Percentiles rank a stretch among this genome's conserved stretches.
Evolutionary conservation across 2,329 filamentous ascomycete species (phyloP).

Genomic region (Penicillium nordicum): DNA sequence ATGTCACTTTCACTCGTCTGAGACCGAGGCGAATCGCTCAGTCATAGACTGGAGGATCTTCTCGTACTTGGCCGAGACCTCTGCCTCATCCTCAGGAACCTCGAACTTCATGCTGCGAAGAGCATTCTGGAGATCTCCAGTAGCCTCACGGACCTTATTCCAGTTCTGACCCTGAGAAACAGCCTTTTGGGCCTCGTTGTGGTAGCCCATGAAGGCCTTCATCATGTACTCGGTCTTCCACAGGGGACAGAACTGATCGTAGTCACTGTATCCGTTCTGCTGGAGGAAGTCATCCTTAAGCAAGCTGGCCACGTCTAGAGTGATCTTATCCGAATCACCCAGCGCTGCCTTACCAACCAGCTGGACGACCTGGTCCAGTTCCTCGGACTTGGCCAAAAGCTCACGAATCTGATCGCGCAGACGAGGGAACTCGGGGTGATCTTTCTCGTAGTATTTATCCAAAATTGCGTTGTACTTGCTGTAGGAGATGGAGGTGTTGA

Average conservation of each 20-base stretch:
- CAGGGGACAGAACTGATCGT: slow-evolving; percentile 97
- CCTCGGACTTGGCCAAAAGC: slow-evolving; percentile 89
- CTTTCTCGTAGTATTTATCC: slow-evolving; percentile 91
- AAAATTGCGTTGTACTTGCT: slow-evolving; percentile 89
- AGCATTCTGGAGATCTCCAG: slow-evolving; percentile 76
- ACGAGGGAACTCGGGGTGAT: slow-evolving; percentile 89
- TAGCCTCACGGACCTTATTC: slow-evolving; percentile 89
- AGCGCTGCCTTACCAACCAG: slow-evolving; percentile 95
- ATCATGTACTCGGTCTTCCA: slow-evolving; percentile 99
- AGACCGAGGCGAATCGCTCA: slow-evolving; percentile 94
- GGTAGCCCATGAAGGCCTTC: slow-evolving; percentile 98
- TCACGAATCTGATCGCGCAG: slow-evolving; percentile 91
- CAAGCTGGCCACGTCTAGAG: slow-evolving; percentile 82
- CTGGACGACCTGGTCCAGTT: slow-evolving; percentile 97
- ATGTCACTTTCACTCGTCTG: slow-evolving; percentile 70
- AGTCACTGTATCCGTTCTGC: slow-evolving; percentile 98
- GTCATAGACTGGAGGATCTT: slow-evolving; percentile 85
- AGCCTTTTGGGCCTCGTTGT: slow-evolving; percentile 96
- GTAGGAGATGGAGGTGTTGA: slow-evolving; percentile 93
- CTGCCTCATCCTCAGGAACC: slow-evolving; percentile 78
- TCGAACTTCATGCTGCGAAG: slow-evolving; percentile 97
- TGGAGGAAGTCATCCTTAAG: slow-evolving; percentile 99
- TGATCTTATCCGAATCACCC: slow-evolving; percentile 97
- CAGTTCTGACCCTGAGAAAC: slow-evolving; percentile 86
- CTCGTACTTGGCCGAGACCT: slow-evolving; percentile 89